These are phyloP conservation scores for Coemansia javaensis DNA, from an alignment of 192 early-diverging fungal genomes.

Conservation along the genomic window DNA sequence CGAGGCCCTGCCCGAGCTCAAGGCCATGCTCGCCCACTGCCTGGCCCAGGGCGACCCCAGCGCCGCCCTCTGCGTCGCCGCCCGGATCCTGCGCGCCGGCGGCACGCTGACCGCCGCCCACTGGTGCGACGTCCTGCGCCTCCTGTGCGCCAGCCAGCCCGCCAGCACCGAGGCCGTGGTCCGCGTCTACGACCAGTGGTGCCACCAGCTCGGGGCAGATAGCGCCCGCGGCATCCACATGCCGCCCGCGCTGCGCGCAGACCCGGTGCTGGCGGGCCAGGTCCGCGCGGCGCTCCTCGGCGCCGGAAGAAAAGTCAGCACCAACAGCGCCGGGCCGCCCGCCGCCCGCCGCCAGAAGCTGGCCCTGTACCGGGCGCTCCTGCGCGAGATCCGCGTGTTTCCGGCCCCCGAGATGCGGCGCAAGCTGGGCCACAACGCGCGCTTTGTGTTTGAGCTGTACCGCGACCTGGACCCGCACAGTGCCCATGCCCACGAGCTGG, in stretches of 20 bases:
- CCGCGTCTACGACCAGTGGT: slow-evolving; percentile 2
- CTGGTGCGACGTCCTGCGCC: slow-evolving; percentile 6
- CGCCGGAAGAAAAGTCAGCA: too few relatives aligned
- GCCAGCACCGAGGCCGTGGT: not conserved
- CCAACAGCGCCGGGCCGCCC: not conserved
- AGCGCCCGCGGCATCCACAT: too few relatives aligned
- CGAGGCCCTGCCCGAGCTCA: slow-evolving; percentile 3
- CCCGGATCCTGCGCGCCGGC: slow-evolving; percentile 4
- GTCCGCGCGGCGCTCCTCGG: too few relatives aligned
- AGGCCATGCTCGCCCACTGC: slow-evolving; percentile 7
- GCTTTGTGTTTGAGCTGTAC: slow-evolving; percentile 45
- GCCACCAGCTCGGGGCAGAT: not conserved
- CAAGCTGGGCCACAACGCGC: slow-evolving; percentile 32
- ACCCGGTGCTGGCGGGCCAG: too few relatives aligned
- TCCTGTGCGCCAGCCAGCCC: not conserved
- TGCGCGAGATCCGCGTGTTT: slow-evolving; percentile 9
- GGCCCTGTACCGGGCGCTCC: slow-evolving; percentile 18
- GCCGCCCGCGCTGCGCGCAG: too few relatives aligned
- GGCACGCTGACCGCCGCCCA: slow-evolving; percentile 9
- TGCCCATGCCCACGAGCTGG: slow-evolving; percentile 1
- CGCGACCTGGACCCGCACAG: slow-evolving; percentile 15
- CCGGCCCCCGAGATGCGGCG: slow-evolving; percentile 15
- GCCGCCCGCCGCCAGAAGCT: not conserved
- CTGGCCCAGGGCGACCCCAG: not conserved
- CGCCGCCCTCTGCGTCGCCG: not conserved